Evolutionary conservation across 495 filamentous ascomycete species (phyloP).

Genomic region (Hyaloscypha bicolor): DNA sequence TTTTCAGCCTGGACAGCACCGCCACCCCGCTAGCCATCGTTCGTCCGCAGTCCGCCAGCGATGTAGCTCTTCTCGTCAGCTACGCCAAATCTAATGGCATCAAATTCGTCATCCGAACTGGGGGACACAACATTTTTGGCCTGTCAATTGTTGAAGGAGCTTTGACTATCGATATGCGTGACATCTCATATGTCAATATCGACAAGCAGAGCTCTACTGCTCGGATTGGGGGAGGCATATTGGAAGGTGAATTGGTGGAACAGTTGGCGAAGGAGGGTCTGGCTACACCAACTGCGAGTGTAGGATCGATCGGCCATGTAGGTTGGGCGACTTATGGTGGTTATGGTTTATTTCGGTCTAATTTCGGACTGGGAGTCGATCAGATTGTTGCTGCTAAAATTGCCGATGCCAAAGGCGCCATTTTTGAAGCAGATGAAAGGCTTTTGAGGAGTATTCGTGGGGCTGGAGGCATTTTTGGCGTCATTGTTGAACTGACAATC

Average conservation of each 20-base stretch:
- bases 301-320: constrained; percentile 39
- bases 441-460: constrained; percentile 43
- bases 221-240: constrained; percentile 42
- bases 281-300: constrained; percentile 33
- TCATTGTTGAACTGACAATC: constrained; percentile 42
- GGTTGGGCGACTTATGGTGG: constrained; percentile 45
- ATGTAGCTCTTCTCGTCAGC: constrained; percentile 38
- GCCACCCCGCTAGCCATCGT: constrained; percentile 36
- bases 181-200: constrained; percentile 39
- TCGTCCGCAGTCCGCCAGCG: constrained; percentile 38
- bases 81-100: constrained; percentile 30
- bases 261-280: constrained; percentile 37
- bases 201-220: constrained; percentile 32
- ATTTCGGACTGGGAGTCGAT: constrained; percentile 42
- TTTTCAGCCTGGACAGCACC: constrained; percentile 26
- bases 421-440: constrained; percentile 38
- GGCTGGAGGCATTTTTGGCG: constrained; percentile 43
- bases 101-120: constrained; percentile 39
- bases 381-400: constrained; percentile 44
- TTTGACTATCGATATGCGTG: constrained; percentile 44
- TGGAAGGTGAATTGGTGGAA: constrained; percentile 32
- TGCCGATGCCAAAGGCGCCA: constrained; percentile 38
- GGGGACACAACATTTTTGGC: constrained; percentile 43
- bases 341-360: constrained; percentile 39
- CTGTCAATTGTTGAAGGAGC: constrained; percentile 31